Conservation (phyloP, 768 basidiomycete genomes). For the Leccinum subgranulosum region DNA sequence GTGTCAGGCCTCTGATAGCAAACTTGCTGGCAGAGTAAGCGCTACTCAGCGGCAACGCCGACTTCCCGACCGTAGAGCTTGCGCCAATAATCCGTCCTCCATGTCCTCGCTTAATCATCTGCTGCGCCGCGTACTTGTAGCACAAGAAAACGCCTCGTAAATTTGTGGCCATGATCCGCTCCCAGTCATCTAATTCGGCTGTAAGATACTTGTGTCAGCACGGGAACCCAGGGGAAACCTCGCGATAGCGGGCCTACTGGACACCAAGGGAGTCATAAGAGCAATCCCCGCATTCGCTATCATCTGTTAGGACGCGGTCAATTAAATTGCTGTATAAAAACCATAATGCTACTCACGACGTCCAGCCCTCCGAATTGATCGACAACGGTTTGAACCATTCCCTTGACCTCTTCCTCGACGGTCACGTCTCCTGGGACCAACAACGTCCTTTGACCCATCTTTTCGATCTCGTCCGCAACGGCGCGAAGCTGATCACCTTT, state of each 20-base stretch:
- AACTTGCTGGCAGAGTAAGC: conserved; percentile 40
- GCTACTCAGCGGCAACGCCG: background rate
- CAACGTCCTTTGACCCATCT: conserved; percentile 6
- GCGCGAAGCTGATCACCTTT: conserved; percentile 5
- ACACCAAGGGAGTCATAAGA: background rate
- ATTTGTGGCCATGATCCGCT: background rate
- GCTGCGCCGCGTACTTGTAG: background rate
- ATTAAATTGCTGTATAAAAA: background rate
- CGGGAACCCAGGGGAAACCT: background rate
- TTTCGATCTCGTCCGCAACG: conserved; percentile 7
- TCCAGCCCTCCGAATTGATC: background rate
- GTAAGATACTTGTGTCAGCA: background rate
- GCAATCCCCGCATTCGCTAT: conserved; percentile 11
- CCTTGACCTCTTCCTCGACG: conserved; percentile 1
- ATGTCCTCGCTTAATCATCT: background rate
- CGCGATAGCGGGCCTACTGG: background rate
- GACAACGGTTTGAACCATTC: background rate
- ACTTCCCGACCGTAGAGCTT: background rate
- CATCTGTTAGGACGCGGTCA: conserved; percentile 2
- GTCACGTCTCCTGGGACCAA: conserved; percentile 13
- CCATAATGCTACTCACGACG: background rate
- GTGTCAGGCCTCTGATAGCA: conserved; percentile 41
- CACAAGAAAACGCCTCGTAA: background rate
- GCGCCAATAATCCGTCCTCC: background rate
- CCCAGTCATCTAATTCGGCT: background rate